These are phyloP conservation scores for Cunninghamia lanceolata DNA, from an alignment of 75 land plant species.

Conservation along the genomic window DNA sequence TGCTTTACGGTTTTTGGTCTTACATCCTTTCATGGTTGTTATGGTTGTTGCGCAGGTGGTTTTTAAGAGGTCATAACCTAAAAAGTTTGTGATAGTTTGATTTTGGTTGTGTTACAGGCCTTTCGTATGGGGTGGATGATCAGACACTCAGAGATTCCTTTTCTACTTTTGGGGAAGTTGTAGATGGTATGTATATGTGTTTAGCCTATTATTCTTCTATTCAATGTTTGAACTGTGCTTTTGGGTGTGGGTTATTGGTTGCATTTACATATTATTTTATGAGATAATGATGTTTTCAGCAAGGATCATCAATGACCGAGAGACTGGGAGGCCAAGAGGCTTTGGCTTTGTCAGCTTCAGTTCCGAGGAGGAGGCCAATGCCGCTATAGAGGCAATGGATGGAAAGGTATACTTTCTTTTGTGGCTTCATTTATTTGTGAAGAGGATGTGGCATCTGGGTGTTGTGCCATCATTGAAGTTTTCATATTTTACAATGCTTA, in stretches of 20 bases:
- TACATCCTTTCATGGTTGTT: not conserved
- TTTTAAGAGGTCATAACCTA: not conserved
- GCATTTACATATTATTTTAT: not conserved
- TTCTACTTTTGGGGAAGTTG: constrained; percentile 52
- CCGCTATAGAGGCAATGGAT: constrained; percentile 43
- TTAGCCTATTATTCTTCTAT: not conserved
- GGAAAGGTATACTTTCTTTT: constrained; percentile 20
- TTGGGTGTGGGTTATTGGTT: no score
- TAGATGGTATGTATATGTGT: constrained; percentile 35
- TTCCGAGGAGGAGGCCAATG: constrained; percentile 28
- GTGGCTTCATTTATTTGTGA: not conserved
- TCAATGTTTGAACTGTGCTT: not conserved
- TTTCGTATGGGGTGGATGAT: constrained; percentile 66
- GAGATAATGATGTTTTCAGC: constrained; percentile 18
- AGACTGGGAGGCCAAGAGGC: constrained; percentile 59
- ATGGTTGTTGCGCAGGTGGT: no score
- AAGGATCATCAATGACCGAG: constrained; percentile 47
- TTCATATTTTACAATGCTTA: not conserved
- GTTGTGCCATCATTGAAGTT: not conserved
- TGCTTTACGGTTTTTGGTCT: not conserved
- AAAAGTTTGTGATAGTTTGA: not conserved
- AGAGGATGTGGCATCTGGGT: no score
- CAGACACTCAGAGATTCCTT: constrained; percentile 54
- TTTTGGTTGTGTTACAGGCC: constrained; percentile 25
- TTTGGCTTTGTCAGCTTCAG: constrained; percentile 53